Conservation (phyloP, 768 basidiomycete species). For the Phallus indusiatus region DNA sequence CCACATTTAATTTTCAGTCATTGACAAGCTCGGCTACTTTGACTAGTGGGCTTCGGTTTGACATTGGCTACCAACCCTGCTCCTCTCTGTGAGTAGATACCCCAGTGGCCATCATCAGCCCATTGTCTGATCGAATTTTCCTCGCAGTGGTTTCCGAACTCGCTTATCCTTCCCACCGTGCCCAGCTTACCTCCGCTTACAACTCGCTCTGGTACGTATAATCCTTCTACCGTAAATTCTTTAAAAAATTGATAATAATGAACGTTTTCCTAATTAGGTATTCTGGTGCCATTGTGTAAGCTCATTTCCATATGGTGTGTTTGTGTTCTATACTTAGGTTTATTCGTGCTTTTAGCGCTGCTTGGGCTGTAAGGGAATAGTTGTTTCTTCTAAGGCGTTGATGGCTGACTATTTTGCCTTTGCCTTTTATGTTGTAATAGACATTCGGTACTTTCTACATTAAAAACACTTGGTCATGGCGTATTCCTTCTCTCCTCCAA, state of each 20-base stretch:
- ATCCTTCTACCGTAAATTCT: background rate
- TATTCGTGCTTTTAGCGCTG: slow-evolving; percentile 28
- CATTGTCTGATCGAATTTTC: background rate
- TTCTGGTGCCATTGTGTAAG: slow-evolving; percentile 67
- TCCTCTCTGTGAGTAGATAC: background rate
- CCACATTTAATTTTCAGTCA: background rate
- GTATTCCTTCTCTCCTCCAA: slow-evolving; percentile 69
- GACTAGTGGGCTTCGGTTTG: slow-evolving; percentile 58
- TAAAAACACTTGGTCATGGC: slow-evolving; percentile 65
- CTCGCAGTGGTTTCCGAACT: slow-evolving; percentile 65
- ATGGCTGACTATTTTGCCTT: background rate
- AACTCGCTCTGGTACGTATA: slow-evolving; percentile 62
- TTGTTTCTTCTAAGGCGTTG: background rate
- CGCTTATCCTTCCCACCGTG: slow-evolving; percentile 75
- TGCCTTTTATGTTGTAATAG: background rate
- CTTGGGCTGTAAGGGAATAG: slow-evolving; percentile 43
- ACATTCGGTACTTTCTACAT: slow-evolving; percentile 76
- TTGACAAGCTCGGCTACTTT: background rate
- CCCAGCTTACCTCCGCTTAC: slow-evolving; percentile 66
- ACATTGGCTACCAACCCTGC: slow-evolving; percentile 46
- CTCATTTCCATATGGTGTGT: slow-evolving; percentile 11
- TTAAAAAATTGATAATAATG: background rate
- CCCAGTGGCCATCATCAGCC: background rate
- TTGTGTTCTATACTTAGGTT: background rate
- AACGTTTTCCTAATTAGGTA: slow-evolving; percentile 26